A percentile compares a stretch with the other conserved stretches of the same genome.
Conservation (phyloP, 164 flowering plant genomes). For the Sextonia rubra region DNA sequence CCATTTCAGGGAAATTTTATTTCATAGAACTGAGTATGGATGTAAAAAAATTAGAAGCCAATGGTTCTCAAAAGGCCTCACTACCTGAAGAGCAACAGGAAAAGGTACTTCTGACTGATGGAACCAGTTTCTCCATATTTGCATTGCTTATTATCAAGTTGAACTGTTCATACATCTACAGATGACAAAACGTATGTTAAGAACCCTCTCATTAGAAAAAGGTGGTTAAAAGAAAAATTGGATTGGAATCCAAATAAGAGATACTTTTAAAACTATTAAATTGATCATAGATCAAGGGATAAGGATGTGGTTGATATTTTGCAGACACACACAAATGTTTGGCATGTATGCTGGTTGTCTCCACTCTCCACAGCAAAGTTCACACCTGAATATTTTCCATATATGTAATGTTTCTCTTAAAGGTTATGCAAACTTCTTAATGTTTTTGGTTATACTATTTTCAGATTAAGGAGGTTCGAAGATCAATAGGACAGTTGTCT, state of each 20-base stretch:
- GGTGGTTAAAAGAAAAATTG: no score
- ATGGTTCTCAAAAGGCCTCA: conserved; percentile 36
- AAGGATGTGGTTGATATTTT: no score
- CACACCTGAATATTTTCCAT: no score
- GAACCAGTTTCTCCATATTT: not conserved
- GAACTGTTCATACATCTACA: no score
- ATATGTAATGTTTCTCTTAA: not conserved
- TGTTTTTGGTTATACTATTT: conserved; percentile 2
- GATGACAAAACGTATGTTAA: not conserved
- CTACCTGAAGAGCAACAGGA: conserved; percentile 43
- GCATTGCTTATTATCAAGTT: not conserved
- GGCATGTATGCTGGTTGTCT: no score
- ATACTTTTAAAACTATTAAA: no score
- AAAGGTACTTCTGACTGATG: conserved; percentile 40
- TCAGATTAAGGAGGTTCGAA: conserved; percentile 80
- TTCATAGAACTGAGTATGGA: conserved; percentile 32
- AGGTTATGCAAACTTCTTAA: not conserved
- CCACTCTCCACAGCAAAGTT: no score
- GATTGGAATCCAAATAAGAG: no score
- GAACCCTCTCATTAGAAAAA: not conserved
- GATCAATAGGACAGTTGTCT: conserved; percentile 47
- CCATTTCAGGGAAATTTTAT: conserved; percentile 14
- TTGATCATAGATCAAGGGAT: no score
- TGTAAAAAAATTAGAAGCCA: conserved; percentile 32
- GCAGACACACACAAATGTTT: no score